Base-by-base conservation (phyloP, 108 stramenopile genomes). In the Bacterosira constricta region DNA sequence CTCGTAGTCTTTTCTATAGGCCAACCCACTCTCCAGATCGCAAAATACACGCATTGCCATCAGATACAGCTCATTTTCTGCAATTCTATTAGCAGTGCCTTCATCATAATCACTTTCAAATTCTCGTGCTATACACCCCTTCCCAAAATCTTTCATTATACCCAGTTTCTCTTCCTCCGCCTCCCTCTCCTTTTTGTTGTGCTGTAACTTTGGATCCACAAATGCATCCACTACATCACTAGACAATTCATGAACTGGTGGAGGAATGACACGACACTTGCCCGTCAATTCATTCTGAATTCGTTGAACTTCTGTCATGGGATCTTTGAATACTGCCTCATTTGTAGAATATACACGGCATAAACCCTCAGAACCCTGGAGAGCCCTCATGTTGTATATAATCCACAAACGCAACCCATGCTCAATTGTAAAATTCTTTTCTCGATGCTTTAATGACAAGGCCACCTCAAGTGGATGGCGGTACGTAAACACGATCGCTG, bases 391-490 rank as follows among this genome's bases (percentile, higher is more conserved):
- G 69, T 95, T 97, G 84, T 97, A 97, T 4, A 90, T 57, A 39
- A 93, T 90, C 93, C 94, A 97, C 11, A 97, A 45, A 18, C 88
- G 80, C 35, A 97, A 42, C 5, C 94, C 96, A 42, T 80, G 81
- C 31, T 82, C 80, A 23, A 94, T 26, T 15, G 85, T 57, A n/a
- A n/a, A 84, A 39, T 67, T 59, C 5, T 81, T 31, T 44, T 92
- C 91, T 30, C 96, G 75, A 27, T 86, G 87, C 18, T 92, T 73
- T 46, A 97, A 68, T 1, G 93, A 95, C 79, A 86, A 80, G n/a
- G 96, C 96, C 1, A 97, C 96, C 61, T 97, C 96, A 9, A 97
- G 66, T 8, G 96, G 96, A 87, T 95, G 89, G 15, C 96, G 90
- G 57, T 97, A 97, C 1, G 96, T 97, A 66, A 95, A 97, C 4